Evolutionary conservation across 2,329 filamentous ascomycete genomes (phyloP).

Genomic region (Cyphellophora europaea): DNA sequence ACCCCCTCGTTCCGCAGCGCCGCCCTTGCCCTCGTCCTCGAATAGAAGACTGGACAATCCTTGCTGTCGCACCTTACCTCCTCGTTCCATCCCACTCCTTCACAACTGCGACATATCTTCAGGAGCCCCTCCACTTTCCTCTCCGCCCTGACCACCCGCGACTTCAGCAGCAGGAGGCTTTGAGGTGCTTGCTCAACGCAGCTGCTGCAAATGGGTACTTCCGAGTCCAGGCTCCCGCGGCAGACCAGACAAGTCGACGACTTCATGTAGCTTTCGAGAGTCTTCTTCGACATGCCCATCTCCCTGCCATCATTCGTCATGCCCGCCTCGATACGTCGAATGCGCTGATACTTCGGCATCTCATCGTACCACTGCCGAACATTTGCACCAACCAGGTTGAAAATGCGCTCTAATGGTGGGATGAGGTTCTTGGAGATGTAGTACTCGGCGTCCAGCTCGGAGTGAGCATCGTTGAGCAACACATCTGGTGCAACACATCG

Average conservation of each 20-base stretch:
- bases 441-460: constrained; percentile 84
- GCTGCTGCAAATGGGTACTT: constrained; percentile 27
- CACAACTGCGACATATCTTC: constrained; percentile 70
- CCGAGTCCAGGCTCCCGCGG: constrained; percentile 45
- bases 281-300: constrained; percentile 48
- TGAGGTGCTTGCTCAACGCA: constrained; percentile 34
- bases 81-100: constrained; percentile 62
- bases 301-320: constrained; percentile 20
- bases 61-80: constrained; percentile 79
- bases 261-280: constrained; percentile 89
- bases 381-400: constrained; percentile 90
- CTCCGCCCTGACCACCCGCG: constrained; percentile 54
- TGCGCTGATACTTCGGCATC: constrained; percentile 82
- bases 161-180: constrained; percentile 56
- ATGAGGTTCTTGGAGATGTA: constrained; percentile 96
- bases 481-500: constrained; percentile 83
- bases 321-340: constrained; percentile 50
- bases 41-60: constrained; percentile 88
- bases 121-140: constrained; percentile 54
- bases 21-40: constrained; percentile 28
- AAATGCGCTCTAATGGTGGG: constrained; percentile 88
- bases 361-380: constrained; percentile 89
- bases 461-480: constrained; percentile 64
- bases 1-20: constrained; percentile 28
- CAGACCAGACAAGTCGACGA: constrained; percentile 73